Base-by-base conservation (phyloP, 1,139 yeast genomes). In the Eremothecium sinecaudum region DNA sequence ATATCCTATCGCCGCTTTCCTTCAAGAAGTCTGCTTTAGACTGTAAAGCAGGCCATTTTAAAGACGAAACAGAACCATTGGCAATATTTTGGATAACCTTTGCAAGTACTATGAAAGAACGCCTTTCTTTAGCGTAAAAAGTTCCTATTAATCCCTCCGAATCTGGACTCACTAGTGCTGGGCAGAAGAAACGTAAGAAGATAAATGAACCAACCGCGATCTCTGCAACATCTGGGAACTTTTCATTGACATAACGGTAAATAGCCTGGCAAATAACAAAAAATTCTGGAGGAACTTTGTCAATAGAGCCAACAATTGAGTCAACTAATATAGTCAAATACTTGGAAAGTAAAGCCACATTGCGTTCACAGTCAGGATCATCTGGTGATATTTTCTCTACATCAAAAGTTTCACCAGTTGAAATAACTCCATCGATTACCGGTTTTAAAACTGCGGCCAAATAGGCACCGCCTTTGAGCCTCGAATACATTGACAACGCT, bases 161-260 rank as follows among this genome's bases (percentile, higher is more conserved):
- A 44, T 83, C 94, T 0, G 97, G 96, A 29, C 90, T 79, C 10
- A 87, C 87, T 41, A 90, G 76, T 0, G 94, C 94, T 6, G 98
- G 97, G 52, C 94, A 86, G 42, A 84, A 71, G 46, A 82, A 79
- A 41, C 97, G 67, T 45, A 90, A 64, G 52, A 90, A 87, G 34
- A 87, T 64, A 51, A 83, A 87, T 0, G 94, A 86, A 0, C 96
- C 95, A 23, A 86, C 83, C 1, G 94, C 92, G 24, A 76, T 67
- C 33, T 68, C 58, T 28, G 75, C 63, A 35, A 75, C 35, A 30
- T 75, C 80, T 1, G 86, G 82, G 46, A 81, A 81, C 46, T 75
- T 77, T 14, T 64, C 59, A 32, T 68, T 60, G 1, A 90, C 87
- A 18, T 80, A 66, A 11, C 64, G 61, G 39, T 76, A 72, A 24